These are phyloP conservation scores for Rhizopogon vulgaris DNA, from an alignment of 768 basidiomycete species.

Conservation along the genomic window DNA sequence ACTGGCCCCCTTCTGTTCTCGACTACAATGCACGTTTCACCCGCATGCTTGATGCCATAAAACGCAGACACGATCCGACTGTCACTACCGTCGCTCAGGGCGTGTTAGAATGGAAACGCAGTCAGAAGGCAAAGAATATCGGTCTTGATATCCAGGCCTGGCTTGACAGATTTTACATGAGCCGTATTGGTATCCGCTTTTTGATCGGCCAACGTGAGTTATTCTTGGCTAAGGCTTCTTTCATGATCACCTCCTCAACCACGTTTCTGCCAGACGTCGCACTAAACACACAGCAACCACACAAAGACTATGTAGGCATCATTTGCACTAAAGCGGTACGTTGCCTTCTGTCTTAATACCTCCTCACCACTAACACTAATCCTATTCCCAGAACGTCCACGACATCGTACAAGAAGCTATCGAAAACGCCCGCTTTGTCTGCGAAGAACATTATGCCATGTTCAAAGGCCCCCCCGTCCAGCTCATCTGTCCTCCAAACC, in stretches of 20 bases:
- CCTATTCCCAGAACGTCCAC: conserved; percentile 66
- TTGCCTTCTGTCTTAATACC: conserved; percentile 10
- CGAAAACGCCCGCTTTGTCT: conserved; percentile 91
- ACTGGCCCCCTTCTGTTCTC: conserved; percentile 89
- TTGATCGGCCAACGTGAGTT: conserved; percentile 89
- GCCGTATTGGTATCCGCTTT: conserved; percentile 92
- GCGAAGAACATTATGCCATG: conserved; percentile 94
- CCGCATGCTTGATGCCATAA: conserved; percentile 79
- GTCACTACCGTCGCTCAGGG: conserved; percentile 97
- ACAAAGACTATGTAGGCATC: conserved; percentile 92
- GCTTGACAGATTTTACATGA: conserved; percentile 97
- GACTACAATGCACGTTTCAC: conserved; percentile 94
- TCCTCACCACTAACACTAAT: conserved; percentile 2
- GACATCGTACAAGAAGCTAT: conserved; percentile 98
- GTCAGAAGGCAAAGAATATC: conserved; percentile 61
- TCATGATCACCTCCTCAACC: conserved; percentile 3
- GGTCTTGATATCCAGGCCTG: conserved; percentile 89
- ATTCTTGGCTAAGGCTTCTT: neutral
- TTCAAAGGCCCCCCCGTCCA: conserved; percentile 96
- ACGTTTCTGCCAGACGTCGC: conserved; percentile 65
- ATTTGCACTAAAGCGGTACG: conserved; percentile 88
- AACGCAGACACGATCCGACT: conserved; percentile 92
- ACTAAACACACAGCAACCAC: conserved; percentile 85
- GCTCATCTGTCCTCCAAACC: conserved; percentile 83
- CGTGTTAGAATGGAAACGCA: conserved; percentile 91